Evolutionary conservation across 1,284 basidiomycete species (phyloP), one percentile per base, ranked within the genome.

Genomic region (Ceratorhiza oryzae-sativae): DNA sequence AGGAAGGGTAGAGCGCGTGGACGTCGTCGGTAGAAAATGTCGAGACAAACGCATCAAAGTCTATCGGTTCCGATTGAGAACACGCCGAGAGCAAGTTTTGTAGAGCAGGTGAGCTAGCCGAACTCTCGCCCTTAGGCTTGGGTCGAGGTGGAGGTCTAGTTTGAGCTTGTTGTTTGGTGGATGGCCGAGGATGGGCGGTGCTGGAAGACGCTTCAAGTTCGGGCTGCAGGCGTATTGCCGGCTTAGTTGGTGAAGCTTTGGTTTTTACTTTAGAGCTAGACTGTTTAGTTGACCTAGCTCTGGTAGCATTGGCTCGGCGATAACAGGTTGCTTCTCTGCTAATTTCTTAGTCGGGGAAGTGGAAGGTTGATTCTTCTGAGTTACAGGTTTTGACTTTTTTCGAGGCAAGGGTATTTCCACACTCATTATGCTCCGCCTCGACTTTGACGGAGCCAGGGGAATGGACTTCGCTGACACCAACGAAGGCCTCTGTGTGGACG

Each of bases 11-110:
- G 84, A 76, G 25, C 36, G 20, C 59, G 56, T 75, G 74, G 3
- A 76, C 48, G 8, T 75, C 71, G 67, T 93, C 91, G 72, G 84
- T 86, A 10, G 90, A 90, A 77, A 93, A 93, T 32, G 86, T 86
- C 74, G 89, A 85, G 48, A 93, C 90, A 80, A 93, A 93, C 10
- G 88, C 85, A 55, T 89, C 90, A 77, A 93, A 93, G 75, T 92
- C 90, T 76, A 74, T 49, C 23, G 71, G 58, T 39, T 67, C 68
- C 46, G 49, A 25, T 63, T 75, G 74, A 27, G 45, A 71, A 42
- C 65, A 70, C 12, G 25, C 41, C 13, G 34, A 30, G 9, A 70
- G 48, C n/a, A 70, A 51, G 25, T 53, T 58, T 20, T 39, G 36
- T 15, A 70, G 42, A 0, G 25, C 25, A 3, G 39, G 51, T 2